Conservation (phyloP, 768 basidiomycete species). For the Crucibulum laeve region DNA sequence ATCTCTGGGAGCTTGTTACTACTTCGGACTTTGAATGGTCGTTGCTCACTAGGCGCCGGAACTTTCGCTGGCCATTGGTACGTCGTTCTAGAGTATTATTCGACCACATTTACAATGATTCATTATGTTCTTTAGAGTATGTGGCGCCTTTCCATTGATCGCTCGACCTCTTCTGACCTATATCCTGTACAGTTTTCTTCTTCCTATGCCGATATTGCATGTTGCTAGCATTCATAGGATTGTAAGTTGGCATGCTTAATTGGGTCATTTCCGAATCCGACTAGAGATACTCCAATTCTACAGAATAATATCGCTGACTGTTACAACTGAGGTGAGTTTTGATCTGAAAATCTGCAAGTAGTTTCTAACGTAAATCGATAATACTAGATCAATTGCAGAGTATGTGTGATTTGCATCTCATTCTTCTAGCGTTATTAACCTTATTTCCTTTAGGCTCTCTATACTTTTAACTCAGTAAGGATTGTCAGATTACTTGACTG, state of each 20-base stretch:
- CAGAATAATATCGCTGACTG: conserved; percentile 57
- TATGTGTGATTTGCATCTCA: conserved; percentile 23
- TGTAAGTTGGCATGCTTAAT: conserved; percentile 35
- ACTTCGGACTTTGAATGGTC: conserved; percentile 70
- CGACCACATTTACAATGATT: neutral
- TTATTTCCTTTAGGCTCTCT: conserved; percentile 42
- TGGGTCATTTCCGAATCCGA: neutral
- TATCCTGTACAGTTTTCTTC: conserved; percentile 43
- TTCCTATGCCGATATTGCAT: conserved; percentile 73
- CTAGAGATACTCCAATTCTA: neutral
- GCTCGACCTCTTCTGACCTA: neutral
- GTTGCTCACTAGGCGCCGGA: conserved; percentile 49
- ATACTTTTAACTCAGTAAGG: conserved; percentile 64
- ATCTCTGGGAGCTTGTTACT: conserved; percentile 62
- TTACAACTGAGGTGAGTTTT: conserved; percentile 37
- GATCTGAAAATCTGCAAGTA: neutral
- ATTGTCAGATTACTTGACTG: neutral
- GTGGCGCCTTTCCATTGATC: too few species aligned
- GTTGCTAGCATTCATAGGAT: conserved; percentile 57
- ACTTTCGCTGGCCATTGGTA: conserved; percentile 69
- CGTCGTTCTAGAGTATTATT: conserved; percentile 17
- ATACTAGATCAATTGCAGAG: conserved; percentile 54
- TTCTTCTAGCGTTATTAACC: neutral
- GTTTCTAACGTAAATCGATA: neutral
- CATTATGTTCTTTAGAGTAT: neutral